Evolutionary conservation across 495 filamentous ascomycete genomes (phyloP).

Genomic region (Neurospora sp.): DNA sequence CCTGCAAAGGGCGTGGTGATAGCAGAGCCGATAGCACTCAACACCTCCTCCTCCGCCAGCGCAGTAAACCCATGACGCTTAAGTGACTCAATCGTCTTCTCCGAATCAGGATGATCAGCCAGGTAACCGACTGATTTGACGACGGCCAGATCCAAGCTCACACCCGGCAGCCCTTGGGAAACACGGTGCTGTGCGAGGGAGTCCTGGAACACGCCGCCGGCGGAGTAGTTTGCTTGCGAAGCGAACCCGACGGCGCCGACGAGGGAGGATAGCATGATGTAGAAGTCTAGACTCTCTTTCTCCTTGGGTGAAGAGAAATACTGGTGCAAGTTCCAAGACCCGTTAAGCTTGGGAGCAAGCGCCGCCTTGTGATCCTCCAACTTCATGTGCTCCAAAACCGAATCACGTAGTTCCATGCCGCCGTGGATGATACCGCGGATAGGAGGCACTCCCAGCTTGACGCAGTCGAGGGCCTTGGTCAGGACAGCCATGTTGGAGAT

Average conservation of each 20-base stretch:
- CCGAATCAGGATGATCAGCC: conserved; percentile 10
- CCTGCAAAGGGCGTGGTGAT: conserved; percentile 17
- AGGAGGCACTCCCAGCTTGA: conserved; percentile 23
- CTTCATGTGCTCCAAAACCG: conserved; percentile 37
- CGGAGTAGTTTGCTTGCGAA: conserved; percentile 42
- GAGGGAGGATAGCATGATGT: conserved; percentile 43
- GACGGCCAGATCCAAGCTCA: conserved; percentile 39
- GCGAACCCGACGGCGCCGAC: conserved; percentile 30
- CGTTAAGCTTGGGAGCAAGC: conserved; percentile 38
- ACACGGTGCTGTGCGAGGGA: conserved; percentile 13
- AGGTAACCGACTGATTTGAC: conserved; percentile 29
- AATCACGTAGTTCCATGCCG: conserved; percentile 45
- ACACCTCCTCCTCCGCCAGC: conserved; percentile 13
- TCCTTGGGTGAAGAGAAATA: conserved; percentile 3
- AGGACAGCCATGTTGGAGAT: conserved; percentile 29
- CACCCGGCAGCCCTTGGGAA: conserved; percentile 20
- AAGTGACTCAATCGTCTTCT: conserved; percentile 12
- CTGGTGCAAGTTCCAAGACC: conserved; percentile 42
- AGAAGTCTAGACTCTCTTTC: conserved; percentile 36
- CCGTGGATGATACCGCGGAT: conserved; percentile 40
- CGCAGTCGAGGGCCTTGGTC: conserved; percentile 19
- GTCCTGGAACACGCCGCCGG: conserved; percentile 32
- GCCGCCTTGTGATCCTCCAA: conserved; percentile 30
- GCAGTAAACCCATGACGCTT: conserved; percentile 14
- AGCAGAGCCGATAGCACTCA: conserved; percentile 13